Evolutionary conservation across 768 basidiomycete species (phyloP).

Genomic region (Thelephora aurantiotincta): DNA sequence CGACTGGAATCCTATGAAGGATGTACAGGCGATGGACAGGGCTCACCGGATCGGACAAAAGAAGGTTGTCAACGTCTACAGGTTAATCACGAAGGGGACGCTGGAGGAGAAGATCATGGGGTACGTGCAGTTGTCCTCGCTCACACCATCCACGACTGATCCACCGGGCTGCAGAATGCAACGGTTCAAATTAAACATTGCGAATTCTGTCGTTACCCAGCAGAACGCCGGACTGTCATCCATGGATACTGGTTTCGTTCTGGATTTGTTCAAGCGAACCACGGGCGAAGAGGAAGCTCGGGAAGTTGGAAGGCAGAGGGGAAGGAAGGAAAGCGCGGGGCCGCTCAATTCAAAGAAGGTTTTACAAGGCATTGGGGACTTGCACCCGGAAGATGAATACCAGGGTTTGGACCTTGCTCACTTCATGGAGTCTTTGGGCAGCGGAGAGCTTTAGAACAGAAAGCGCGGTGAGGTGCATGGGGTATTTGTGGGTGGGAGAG

Average conservation of each 20-base stretch:
- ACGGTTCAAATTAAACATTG: slow-evolving; percentile 98
- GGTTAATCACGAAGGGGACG: slow-evolving; percentile 92
- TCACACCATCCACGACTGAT: not conserved
- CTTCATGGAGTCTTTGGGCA: slow-evolving; percentile 78
- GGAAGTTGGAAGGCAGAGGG: slow-evolving; percentile 37
- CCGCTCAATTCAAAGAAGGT: slow-evolving; percentile 69
- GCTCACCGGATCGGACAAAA: slow-evolving; percentile 98
- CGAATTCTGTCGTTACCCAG: slow-evolving; percentile 91
- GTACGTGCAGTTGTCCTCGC: slow-evolving; percentile 27
- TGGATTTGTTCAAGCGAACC: slow-evolving; percentile 83
- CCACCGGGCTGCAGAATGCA: slow-evolving; percentile 48
- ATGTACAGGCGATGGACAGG: slow-evolving; percentile 97
- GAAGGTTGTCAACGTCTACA: slow-evolving; percentile 97
- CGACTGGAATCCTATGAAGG: slow-evolving; percentile 99
- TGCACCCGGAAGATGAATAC: slow-evolving; percentile 89
- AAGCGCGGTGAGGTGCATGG: too few relatives aligned
- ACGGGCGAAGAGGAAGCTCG: slow-evolving; percentile 61
- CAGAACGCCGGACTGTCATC: slow-evolving; percentile 88
- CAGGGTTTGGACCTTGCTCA: slow-evolving; percentile 71
- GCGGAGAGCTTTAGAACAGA: slow-evolving; percentile 6
- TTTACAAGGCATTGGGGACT: slow-evolving; percentile 79
- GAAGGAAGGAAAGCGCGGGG: slow-evolving; percentile 30
- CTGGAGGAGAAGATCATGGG: slow-evolving; percentile 99
- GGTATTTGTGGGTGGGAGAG: too few relatives aligned
- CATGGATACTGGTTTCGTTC: slow-evolving; percentile 95